Evolutionary conservation across 768 basidiomycete species (phyloP).

Genomic region (Cyathus striatus): DNA sequence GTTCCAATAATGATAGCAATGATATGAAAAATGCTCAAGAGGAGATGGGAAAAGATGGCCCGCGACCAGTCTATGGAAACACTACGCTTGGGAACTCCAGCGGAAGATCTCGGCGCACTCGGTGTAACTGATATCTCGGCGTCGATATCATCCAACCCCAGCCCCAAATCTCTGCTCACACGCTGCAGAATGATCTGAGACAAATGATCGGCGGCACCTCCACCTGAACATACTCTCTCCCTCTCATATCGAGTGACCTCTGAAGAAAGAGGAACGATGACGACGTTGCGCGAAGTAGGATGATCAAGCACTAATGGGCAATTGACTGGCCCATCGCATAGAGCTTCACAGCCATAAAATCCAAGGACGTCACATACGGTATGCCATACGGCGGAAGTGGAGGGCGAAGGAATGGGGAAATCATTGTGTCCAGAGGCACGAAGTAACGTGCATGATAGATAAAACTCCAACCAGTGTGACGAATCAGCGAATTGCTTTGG

Average conservation of each 20-base stretch:
- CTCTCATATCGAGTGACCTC: conserved; percentile 7
- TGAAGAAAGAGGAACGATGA: conserved; percentile 8
- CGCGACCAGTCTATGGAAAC: neutral
- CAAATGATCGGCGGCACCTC: conserved; percentile 6
- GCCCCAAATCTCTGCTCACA: conserved; percentile 25
- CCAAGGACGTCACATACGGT: conserved; percentile 33
- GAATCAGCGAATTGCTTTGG: conserved; percentile 32
- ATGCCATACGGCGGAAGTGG: conserved; percentile 33
- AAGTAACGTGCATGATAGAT: conserved; percentile 35
- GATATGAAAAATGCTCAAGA: conserved; percentile 12
- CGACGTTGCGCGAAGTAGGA: no score
- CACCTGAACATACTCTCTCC: neutral
- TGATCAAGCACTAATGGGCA: no score
- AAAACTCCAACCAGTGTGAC: conserved; percentile 39
- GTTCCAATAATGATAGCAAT: conserved; percentile 18
- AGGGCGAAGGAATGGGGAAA: conserved; percentile 7
- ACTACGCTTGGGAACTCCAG: no score
- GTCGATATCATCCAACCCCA: conserved; percentile 21
- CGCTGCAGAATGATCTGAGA: conserved; percentile 16
- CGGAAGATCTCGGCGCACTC: no score
- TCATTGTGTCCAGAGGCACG: conserved; percentile 11
- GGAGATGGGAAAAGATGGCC: conserved; percentile 3
- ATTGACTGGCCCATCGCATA: no score
- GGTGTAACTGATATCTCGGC: conserved; percentile 6
- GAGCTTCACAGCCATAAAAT: conserved; percentile 36